Conservation (phyloP, 2,329 filamentous ascomycete species). For the Calonectria pseudoreteaudii region DNA sequence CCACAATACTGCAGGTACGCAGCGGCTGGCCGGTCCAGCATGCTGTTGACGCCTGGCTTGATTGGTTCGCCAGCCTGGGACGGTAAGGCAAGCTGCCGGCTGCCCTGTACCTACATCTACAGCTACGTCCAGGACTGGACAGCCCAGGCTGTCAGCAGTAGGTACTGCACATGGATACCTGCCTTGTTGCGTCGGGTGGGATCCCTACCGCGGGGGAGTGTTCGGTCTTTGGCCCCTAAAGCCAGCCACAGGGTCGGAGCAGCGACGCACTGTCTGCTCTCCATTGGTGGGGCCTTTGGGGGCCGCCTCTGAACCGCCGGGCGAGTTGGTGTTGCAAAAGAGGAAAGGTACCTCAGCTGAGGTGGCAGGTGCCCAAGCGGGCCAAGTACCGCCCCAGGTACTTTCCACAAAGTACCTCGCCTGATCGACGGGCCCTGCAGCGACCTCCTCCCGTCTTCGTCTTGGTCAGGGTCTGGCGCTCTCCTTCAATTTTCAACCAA, state of each 20-base stretch:
- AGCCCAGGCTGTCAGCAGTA: neutral
- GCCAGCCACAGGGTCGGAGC: conserved; percentile 34
- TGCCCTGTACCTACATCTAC: neutral
- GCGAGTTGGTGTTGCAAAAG: conserved; percentile 1
- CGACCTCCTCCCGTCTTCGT: conserved; percentile 32
- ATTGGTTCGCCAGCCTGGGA: conserved; percentile 25
- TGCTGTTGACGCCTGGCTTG: conserved; percentile 26
- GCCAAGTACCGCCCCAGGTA: conserved; percentile 22
- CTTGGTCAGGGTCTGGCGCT: conserved; percentile 36
- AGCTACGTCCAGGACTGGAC: conserved; percentile 14
- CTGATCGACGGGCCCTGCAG: conserved; percentile 42
- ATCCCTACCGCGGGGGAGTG: conserved; percentile 29
- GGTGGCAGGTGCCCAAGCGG: conserved; percentile 6
- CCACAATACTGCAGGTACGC: conserved; percentile 38
- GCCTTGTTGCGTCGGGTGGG: conserved; percentile 31
- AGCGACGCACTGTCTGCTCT: conserved; percentile 17
- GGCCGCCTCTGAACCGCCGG: neutral
- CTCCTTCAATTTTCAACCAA: conserved; percentile 20
- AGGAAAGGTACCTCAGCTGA: conserved; percentile 11
- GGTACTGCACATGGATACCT: conserved; percentile 22
- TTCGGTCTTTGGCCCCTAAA: conserved; percentile 26
- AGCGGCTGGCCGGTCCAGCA: conserved; percentile 27
- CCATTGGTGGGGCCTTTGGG: conserved; percentile 26
- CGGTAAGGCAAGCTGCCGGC: conserved; percentile 13
- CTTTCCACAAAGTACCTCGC: conserved; percentile 30